Percentiles rank a stretch among this genome's conserved stretches.
Evolutionary conservation across 108 stramenopile species (phyloP).

Genomic region (Pseudonitzschia multistriata): DNA sequence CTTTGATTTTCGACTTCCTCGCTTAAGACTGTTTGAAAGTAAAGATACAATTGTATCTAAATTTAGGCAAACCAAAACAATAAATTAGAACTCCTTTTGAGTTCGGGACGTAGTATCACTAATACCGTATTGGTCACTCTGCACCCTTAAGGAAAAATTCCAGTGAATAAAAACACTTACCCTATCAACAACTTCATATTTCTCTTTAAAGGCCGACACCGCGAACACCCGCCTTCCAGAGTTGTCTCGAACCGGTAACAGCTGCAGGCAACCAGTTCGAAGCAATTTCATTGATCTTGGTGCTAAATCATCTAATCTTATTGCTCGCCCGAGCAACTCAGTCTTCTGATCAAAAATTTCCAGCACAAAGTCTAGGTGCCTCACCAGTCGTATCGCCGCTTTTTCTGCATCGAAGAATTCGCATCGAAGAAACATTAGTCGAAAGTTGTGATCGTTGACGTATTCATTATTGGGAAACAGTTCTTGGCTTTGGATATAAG

Average conservation of each 20-base stretch:
- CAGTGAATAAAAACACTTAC: not conserved
- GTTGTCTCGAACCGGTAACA: not conserved
- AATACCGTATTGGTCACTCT: too few relatives aligned
- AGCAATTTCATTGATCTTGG: not conserved
- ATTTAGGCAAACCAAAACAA: not conserved
- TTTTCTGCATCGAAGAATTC: conserved; percentile 28
- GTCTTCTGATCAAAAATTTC: not conserved
- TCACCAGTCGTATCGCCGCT: conserved; percentile 31
- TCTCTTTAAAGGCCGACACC: not conserved
- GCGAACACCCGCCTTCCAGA: not conserved
- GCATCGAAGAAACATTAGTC: conserved; percentile 43
- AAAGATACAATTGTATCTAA: not conserved
- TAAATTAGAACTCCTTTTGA: not conserved
- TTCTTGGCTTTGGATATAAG: not conserved
- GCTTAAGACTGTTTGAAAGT: not conserved
- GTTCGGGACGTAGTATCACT: too few relatives aligned
- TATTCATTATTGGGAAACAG: conserved; percentile 14
- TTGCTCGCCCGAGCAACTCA: not conserved
- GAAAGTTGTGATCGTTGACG: conserved; percentile 26
- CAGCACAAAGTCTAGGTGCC: conserved; percentile 27
- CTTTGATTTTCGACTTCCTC: conserved; percentile 9
- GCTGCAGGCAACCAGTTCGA: not conserved
- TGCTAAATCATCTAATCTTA: not conserved
- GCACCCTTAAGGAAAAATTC: too few relatives aligned
- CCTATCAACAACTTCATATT: not conserved